A percentile compares a stretch with the other conserved stretches of the same genome.
These are phyloP conservation scores for Astragalus glycyphyllos DNA, from an alignment of 306 rosid genomes.

Conservation along the genomic window DNA sequence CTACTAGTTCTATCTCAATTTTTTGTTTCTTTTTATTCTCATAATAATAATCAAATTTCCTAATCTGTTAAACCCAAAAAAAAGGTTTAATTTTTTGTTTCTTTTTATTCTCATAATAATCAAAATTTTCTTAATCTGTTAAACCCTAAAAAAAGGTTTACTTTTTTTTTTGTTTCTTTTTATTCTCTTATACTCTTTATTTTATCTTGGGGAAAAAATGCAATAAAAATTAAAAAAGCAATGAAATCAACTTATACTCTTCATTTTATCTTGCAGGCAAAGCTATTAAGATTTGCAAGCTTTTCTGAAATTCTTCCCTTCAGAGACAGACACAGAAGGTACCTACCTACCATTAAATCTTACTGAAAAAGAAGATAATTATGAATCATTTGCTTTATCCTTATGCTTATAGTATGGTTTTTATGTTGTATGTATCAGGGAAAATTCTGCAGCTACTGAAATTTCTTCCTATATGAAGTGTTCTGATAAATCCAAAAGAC, in stretches of 20 bases:
- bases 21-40: background rate
- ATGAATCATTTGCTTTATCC: background rate
- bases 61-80: too few species aligned
- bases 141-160: too few species aligned
- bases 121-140: background rate
- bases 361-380: background rate
- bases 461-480: conserved; percentile 11
- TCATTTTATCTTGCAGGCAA: conserved; percentile 41
- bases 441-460: conserved; percentile 37
- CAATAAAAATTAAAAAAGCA: too few species aligned
- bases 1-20: background rate
- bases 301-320: conserved; percentile 58
- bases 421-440: conserved; percentile 31
- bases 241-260: background rate
- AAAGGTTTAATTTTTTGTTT: too few species aligned
- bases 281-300: conserved; percentile 48
- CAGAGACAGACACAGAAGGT: conserved; percentile 52
- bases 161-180: too few species aligned
- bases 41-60: background rate
- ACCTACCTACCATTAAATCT: background rate
- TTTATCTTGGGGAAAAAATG: too few species aligned
- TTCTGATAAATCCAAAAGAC: conserved; percentile 29
- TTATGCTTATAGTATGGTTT: background rate
- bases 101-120: background rate
- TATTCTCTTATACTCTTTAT: too few species aligned